Conservation (phyloP, 108 stramenopile species). For the Nitzschia sp. region DNA sequence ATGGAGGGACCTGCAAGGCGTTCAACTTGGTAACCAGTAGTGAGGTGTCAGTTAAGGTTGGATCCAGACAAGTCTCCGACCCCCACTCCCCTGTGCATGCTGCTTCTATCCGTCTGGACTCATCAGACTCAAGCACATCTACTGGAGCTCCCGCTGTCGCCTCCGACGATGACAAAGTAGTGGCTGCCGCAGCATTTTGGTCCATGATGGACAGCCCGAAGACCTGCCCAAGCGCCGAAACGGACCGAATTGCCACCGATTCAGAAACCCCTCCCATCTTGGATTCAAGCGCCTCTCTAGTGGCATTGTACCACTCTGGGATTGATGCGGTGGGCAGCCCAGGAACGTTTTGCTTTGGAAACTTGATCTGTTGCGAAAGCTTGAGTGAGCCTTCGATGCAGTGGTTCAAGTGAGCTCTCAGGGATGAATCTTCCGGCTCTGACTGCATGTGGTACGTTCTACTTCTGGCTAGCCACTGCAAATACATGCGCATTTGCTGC, state of each 20-base stretch:
- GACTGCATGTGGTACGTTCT: slow-evolving; percentile 21
- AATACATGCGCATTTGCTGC: slow-evolving; percentile 18
- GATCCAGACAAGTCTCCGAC: slow-evolving; percentile 65
- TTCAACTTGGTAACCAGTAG: slow-evolving; percentile 64
- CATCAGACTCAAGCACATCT: slow-evolving; percentile 15
- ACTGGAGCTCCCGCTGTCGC: slow-evolving; percentile 10
- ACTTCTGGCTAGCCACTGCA: slow-evolving; percentile 41
- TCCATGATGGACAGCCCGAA: slow-evolving; percentile 62
- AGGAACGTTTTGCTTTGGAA: slow-evolving; percentile 42
- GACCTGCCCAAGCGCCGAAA: slow-evolving; percentile 49
- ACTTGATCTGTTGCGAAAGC: slow-evolving; percentile 51
- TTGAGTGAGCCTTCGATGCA: slow-evolving; percentile 58
- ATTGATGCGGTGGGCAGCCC: slow-evolving; percentile 20
- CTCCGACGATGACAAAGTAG: slow-evolving; percentile 12
- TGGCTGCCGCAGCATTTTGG: slow-evolving; percentile 7
- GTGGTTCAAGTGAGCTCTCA: slow-evolving; percentile 14
- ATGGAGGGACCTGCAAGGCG: slow-evolving; percentile 72
- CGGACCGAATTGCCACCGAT: slow-evolving; percentile 46
- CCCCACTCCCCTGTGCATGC: slow-evolving; percentile 83
- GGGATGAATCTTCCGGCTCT: not conserved
- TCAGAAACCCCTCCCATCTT: slow-evolving; percentile 24
- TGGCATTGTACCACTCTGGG: slow-evolving; percentile 45
- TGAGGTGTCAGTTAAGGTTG: slow-evolving; percentile 59
- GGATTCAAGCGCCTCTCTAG: slow-evolving; percentile 24
- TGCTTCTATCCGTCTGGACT: slow-evolving; percentile 57